phyloP scores from a whole-genome alignment of 2,329 filamentous ascomycete genomes.

The Fusarium odoratissimum region DNA sequence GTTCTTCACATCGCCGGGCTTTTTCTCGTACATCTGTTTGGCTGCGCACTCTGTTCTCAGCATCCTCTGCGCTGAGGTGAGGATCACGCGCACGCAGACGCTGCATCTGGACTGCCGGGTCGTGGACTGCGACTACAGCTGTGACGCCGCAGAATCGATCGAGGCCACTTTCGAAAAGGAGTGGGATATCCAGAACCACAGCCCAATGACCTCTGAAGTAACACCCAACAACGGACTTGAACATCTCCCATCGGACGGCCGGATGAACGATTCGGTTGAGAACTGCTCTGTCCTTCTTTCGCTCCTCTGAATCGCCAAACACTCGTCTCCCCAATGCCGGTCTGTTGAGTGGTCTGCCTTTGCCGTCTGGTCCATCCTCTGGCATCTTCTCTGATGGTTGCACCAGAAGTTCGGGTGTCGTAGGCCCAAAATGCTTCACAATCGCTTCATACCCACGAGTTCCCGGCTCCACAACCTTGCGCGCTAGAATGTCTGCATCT shows the following conservation, averaged over 20 bases:
- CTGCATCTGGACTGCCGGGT: slow-evolving; percentile 84
- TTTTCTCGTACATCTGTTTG: slow-evolving; percentile 90
- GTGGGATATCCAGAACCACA: slow-evolving; percentile 89
- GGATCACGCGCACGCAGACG: slow-evolving; percentile 79
- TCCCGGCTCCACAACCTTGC: slow-evolving; percentile 93
- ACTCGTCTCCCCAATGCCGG: slow-evolving; percentile 86
- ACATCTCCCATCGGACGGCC: slow-evolving; percentile 86
- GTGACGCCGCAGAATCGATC: slow-evolving; percentile 88
- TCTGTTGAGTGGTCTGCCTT: slow-evolving; percentile 82
- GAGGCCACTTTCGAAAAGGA: slow-evolving; percentile 89
- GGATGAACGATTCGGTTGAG: slow-evolving; percentile 95
- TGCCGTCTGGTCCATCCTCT: slow-evolving; percentile 66
- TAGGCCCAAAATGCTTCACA: slow-evolving; percentile 81
- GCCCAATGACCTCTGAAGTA: slow-evolving; percentile 86
- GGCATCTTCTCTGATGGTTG: slow-evolving; percentile 64
- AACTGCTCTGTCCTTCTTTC: slow-evolving; percentile 76
- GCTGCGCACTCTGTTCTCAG: slow-evolving; percentile 84
- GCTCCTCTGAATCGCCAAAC: slow-evolving; percentile 82
- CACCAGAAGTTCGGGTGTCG: slow-evolving; percentile 86
- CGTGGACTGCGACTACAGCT: slow-evolving; percentile 85
- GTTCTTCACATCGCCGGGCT: slow-evolving; percentile 76
- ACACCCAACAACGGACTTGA: slow-evolving; percentile 75
- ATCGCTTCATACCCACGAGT: slow-evolving; percentile 86
- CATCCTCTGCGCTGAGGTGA: slow-evolving; percentile 86
- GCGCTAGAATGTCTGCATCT: slow-evolving; percentile 92